Percentiles rank a stretch among this genome's conserved stretches.
Conservation (phyloP, 768 basidiomycete species). For the Favolaschia claudopus region DNA sequence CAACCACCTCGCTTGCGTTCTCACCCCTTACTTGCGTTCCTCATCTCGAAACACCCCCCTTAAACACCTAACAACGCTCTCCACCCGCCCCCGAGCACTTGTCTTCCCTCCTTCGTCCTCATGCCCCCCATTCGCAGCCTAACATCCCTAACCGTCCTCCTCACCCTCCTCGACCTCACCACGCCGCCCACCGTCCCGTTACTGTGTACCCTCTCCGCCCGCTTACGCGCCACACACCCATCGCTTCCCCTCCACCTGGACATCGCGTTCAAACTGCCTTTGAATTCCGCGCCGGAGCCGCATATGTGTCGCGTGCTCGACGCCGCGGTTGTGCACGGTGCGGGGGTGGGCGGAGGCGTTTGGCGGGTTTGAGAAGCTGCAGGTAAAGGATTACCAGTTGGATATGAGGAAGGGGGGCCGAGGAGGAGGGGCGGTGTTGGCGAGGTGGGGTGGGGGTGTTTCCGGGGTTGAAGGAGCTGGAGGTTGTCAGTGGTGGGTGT, state of each 20-base stretch:
- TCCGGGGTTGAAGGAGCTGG: neutral
- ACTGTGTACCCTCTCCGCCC: neutral
- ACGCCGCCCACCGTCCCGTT: neutral
- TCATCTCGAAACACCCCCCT: neutral
- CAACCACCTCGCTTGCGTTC: neutral
- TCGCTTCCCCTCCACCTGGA: neutral
- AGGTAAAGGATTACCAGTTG: neutral
- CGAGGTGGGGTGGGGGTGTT: slow-evolving; percentile 5
- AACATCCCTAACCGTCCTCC: neutral
- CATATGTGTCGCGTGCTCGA: slow-evolving; percentile 13
- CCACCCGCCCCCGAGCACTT: slow-evolving; percentile 2
- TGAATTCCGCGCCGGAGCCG: neutral
- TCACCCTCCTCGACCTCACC: slow-evolving; percentile 1
- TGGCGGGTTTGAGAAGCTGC: neutral
- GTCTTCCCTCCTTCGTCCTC: neutral
- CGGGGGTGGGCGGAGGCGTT: neutral
- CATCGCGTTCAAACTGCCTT: neutral
- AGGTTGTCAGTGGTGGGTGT: too few species aligned
- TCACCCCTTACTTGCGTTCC: neutral
- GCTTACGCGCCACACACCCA: neutral
- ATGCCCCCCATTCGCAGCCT: neutral
- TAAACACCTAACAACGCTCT: neutral
- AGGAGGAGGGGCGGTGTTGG: neutral
- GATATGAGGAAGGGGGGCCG: neutral
- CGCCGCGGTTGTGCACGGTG: neutral